phyloP scores from a whole-genome alignment of 108 stramenopile species.

The Mayamaea pseudoterrestris region DNA sequence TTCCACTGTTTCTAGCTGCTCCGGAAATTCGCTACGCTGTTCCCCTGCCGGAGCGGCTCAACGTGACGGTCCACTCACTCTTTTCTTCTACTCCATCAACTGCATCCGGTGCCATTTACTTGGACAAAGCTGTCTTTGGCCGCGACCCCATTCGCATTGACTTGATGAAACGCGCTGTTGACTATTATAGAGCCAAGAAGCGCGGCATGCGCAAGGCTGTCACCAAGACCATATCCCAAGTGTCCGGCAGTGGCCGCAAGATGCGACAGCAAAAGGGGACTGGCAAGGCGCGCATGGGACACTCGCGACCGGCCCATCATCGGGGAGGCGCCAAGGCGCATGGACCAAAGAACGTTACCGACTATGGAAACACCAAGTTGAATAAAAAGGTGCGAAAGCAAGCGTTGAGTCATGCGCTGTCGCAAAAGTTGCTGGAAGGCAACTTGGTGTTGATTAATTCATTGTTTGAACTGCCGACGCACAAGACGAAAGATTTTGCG shows the following conservation, averaged over 20 bases:
- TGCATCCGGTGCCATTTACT: constrained; percentile 44
- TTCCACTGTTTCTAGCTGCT: constrained; percentile 17
- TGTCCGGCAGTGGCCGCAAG: constrained; percentile 76
- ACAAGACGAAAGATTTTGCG: constrained; percentile 58
- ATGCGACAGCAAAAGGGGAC: constrained; percentile 78
- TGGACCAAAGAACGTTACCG: constrained; percentile 67
- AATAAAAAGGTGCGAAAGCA: constrained; percentile 75
- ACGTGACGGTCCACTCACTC: constrained; percentile 28
- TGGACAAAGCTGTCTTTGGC: constrained; percentile 53
- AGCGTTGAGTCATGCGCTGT: constrained; percentile 57
- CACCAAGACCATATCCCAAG: constrained; percentile 75
- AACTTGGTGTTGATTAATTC: constrained; percentile 57
- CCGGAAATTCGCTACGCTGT: constrained; percentile 21
- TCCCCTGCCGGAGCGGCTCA: constrained; percentile 68
- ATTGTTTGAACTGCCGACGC: constrained; percentile 29
- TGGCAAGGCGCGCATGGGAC: constrained; percentile 79
- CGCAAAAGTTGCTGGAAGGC: constrained; percentile 75
- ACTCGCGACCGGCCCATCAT: constrained; percentile 84
- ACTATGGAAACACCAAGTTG: constrained; percentile 75
- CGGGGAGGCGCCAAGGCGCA: constrained; percentile 91
- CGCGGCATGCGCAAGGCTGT: constrained; percentile 65
- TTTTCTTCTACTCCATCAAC: constrained; percentile 1
- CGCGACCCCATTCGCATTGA: constrained; percentile 60
- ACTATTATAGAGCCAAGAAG: constrained; percentile 72
- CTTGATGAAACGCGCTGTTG: constrained; percentile 57